phyloP scores from a whole-genome alignment of 179 eudicot species.

The Heliamphora pulchella region DNA sequence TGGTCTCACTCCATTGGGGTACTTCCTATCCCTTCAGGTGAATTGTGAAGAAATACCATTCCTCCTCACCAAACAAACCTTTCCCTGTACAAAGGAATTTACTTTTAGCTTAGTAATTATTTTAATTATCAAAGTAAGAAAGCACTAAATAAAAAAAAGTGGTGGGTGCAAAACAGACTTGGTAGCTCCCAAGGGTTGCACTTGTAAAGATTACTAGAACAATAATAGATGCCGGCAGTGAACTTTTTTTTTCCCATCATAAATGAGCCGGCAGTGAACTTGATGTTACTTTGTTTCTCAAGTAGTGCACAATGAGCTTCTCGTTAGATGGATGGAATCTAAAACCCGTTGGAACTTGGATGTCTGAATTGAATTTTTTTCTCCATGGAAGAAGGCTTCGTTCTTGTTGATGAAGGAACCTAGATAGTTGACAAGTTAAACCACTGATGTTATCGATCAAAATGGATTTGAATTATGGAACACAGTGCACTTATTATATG shows the following conservation, averaged over 20 bases:
- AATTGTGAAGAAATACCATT: slow-evolving; percentile 50
- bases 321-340: slow-evolving; percentile 56
- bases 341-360: slow-evolving; percentile 28
- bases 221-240: slow-evolving; percentile 35
- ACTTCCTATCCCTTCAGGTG: slow-evolving; percentile 55
- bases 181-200: slow-evolving; percentile 53
- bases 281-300: slow-evolving; percentile 43
- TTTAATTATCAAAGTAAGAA: not conserved
- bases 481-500: slow-evolving; percentile 12
- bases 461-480: not conserved
- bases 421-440: not conserved
- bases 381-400: slow-evolving; percentile 15
- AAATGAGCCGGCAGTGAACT: slow-evolving; percentile 24
- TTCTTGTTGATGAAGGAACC: slow-evolving; percentile 16
- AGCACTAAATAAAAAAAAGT: not conserved
- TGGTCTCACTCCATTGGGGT: slow-evolving; percentile 57
- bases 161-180: slow-evolving; percentile 24
- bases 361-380: not conserved
- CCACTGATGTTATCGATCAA: slow-evolving; percentile 5
- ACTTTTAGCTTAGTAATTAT: not conserved
- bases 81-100: slow-evolving; percentile 21
- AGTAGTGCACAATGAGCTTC: slow-evolving; percentile 43
- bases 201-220: slow-evolving; percentile 52
- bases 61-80: slow-evolving; percentile 45
- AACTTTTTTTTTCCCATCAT: not conserved